phyloP scores from a whole-genome alignment of 2,329 filamentous ascomycete species.

The Clarireedia homoeocarpa region DNA sequence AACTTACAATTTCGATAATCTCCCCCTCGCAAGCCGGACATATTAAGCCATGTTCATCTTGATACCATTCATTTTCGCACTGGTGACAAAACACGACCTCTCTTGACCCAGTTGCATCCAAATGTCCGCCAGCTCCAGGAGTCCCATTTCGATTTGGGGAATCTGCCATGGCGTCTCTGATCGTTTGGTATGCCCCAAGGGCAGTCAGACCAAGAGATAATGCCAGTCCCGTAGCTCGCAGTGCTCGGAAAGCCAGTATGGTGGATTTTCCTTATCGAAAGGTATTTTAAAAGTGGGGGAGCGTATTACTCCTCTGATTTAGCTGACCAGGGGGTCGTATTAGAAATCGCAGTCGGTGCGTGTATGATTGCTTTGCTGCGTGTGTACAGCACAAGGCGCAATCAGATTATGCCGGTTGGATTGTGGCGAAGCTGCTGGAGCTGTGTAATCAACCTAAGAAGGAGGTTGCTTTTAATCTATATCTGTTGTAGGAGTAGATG shows the following conservation, averaged over 20 bases:
- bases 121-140: conserved; percentile 30
- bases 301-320: not conserved
- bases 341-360: conserved; percentile 1
- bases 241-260: conserved; percentile 49
- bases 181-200: conserved; percentile 45
- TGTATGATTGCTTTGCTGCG: conserved; percentile 3
- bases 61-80: conserved; percentile 76
- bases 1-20: conserved; percentile 76
- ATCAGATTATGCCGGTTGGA: not conserved
- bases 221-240: conserved; percentile 46
- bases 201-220: conserved; percentile 52
- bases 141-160: conserved; percentile 9
- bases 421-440: conserved; percentile 4
- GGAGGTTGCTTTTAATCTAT: too few species aligned
- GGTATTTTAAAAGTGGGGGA: conserved; percentile 2
- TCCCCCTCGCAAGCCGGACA: conserved; percentile 77
- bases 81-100: conserved; percentile 83
- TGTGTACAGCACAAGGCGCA: conserved; percentile 5
- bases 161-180: conserved; percentile 35
- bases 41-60: conserved; percentile 56
- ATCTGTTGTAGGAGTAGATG: not conserved
- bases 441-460: too few species aligned
- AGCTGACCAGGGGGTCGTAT: not conserved
- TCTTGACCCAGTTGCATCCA: conserved; percentile 43
- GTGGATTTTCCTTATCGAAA: conserved; percentile 7